Evolutionary conservation across 805 yeast species (phyloP).

Genomic region (Nematodospora valgi): DNA sequence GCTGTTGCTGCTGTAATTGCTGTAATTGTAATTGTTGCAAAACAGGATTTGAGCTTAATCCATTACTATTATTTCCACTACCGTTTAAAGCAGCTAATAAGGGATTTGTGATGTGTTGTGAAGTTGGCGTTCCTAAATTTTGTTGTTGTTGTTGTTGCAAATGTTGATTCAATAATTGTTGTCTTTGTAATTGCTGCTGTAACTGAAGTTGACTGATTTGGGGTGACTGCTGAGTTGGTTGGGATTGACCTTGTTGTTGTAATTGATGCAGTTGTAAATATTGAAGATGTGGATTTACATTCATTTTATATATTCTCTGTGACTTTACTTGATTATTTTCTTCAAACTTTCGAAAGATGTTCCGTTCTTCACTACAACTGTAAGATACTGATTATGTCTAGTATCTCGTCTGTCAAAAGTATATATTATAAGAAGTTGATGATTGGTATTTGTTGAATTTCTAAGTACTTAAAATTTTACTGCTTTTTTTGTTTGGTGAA

Average conservation of each 20-base stretch:
- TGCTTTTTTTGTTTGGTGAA: too few relatives aligned
- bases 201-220: conserved; percentile 32
- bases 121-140: conserved; percentile 14
- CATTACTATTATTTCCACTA: conserved; percentile 10
- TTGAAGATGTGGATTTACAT: conserved; percentile 42
- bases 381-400: too few relatives aligned
- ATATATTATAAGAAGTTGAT: too few relatives aligned
- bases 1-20: conserved; percentile 19
- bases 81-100: conserved; percentile 36
- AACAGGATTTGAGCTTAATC: conserved; percentile 19
- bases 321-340: too few relatives aligned
- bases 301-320: too few relatives aligned
- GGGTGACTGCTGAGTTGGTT: conserved; percentile 26
- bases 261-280: conserved; percentile 32
- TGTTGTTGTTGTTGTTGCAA: conserved; percentile 27
- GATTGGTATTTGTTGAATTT: too few relatives aligned
- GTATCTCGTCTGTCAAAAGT: too few relatives aligned
- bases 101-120: conserved; percentile 26
- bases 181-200: conserved; percentile 34
- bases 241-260: conserved; percentile 19
- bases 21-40: conserved; percentile 25
- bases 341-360: too few relatives aligned
- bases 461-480: too few relatives aligned
- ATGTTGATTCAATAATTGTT: conserved; percentile 30
- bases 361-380: too few relatives aligned